A percentile compares a stretch with the other conserved stretches of the same genome.
Evolutionary conservation across 2,329 filamentous ascomycete species (phyloP).

Genomic region (Cladosporium austrohemisphaericum): DNA sequence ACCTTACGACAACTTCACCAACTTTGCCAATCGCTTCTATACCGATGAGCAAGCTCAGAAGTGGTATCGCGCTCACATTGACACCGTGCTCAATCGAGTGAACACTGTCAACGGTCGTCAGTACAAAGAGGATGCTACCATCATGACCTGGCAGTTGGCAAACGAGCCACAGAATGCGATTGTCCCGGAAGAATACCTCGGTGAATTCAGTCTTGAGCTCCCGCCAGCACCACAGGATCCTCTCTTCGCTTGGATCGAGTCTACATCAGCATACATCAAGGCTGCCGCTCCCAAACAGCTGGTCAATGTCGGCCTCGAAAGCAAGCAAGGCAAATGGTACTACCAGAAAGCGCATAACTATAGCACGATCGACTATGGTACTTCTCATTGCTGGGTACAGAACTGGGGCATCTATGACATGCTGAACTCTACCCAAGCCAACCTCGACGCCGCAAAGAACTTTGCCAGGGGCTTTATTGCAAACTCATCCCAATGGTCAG

Average conservation of each 20-base stretch:
- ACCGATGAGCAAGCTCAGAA: conserved; percentile 33
- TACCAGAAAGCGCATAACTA: conserved; percentile 38
- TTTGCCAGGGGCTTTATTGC: conserved; percentile 35
- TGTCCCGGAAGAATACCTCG: conserved; percentile 26
- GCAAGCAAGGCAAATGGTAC: conserved; percentile 39
- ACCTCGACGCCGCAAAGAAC: conserved; percentile 33
- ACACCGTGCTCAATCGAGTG: conserved; percentile 33
- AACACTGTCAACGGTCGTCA: conserved; percentile 36
- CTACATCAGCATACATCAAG: conserved; percentile 37
- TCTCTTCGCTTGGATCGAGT: conserved; percentile 36
- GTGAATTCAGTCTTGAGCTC: conserved; percentile 29
- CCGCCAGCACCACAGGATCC: conserved; percentile 31
- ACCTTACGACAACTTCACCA: conserved; percentile 25
- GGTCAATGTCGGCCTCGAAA: conserved; percentile 37
- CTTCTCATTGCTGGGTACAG: conserved; percentile 40
- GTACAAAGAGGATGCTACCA: conserved; percentile 37
- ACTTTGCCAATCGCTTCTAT: conserved; percentile 36
- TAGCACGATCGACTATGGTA: conserved; percentile 37
- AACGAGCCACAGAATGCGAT: conserved; percentile 37
- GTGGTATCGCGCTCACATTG: conserved; percentile 38
- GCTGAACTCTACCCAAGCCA: conserved; percentile 33
- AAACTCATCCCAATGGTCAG: conserved; percentile 34
- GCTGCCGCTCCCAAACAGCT: conserved; percentile 36
- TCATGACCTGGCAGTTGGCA: conserved; percentile 42
- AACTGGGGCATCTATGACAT: conserved; percentile 41